A percentile compares a stretch with the other conserved stretches of the same genome.
Evolutionary conservation across 306 rosid genomes (phyloP).

Genomic region (Mimosa pudica): DNA sequence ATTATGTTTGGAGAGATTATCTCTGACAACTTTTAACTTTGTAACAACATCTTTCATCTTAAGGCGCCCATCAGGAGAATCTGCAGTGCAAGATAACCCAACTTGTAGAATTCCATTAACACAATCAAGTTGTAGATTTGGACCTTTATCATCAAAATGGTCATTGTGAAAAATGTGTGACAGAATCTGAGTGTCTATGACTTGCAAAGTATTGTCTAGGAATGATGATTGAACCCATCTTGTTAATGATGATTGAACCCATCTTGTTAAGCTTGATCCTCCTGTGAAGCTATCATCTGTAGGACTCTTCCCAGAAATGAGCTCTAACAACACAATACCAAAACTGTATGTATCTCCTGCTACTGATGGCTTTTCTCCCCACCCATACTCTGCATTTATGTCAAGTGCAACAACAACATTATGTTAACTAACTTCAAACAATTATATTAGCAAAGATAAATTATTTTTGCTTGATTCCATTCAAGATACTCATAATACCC

Average conservation of each 20-base stretch:
- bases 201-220: conserved; percentile 41
- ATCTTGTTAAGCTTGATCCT: conserved; percentile 48
- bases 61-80: conserved; percentile 54
- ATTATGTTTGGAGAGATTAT: conserved; percentile 30
- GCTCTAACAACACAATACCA: conserved; percentile 64
- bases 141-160: conserved; percentile 9
- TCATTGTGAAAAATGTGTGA: conserved; percentile 27
- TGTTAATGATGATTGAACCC: conserved; percentile 57
- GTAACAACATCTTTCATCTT: conserved; percentile 50
- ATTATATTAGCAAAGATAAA: background rate
- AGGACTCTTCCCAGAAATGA: conserved; percentile 64
- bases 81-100: conserved; percentile 55
- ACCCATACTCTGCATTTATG: conserved; percentile 61
- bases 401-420: background rate
- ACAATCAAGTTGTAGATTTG: conserved; percentile 39
- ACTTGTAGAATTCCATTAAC: conserved; percentile 45
- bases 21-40: conserved; percentile 47
- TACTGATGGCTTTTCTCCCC: conserved; percentile 58
- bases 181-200: conserved; percentile 49
- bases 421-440: background rate
- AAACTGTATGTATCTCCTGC: conserved; percentile 82
- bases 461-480: background rate
- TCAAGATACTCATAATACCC: background rate
- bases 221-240: conserved; percentile 58
- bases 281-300: conserved; percentile 57